Conservation (phyloP, 371 early-diverging fungal species). For the Actinomucor elegans region DNA sequence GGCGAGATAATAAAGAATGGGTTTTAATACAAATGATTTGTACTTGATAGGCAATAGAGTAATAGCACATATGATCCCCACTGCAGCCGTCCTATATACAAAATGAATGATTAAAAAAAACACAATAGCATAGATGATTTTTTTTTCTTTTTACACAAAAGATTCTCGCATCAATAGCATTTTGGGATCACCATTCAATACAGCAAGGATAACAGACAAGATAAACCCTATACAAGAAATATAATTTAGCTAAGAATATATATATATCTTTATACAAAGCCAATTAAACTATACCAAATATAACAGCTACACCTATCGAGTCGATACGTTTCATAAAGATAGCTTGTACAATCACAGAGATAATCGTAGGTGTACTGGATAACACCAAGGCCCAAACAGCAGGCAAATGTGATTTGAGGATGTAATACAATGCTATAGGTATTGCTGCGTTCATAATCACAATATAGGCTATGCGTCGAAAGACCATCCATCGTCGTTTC, state of each 20-base stretch:
- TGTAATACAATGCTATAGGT: constrained; percentile 38
- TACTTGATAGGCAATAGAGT: constrained; percentile 36
- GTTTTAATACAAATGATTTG: constrained; percentile 37
- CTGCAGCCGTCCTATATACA: constrained; percentile 28
- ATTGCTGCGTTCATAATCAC: constrained; percentile 38
- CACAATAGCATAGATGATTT: background rate
- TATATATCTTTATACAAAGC: no score
- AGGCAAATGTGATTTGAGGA: constrained; percentile 32
- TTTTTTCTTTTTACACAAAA: constrained; percentile 26
- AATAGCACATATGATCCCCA: constrained; percentile 30
- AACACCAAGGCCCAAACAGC: constrained; percentile 44
- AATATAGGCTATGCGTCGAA: constrained; percentile 17
- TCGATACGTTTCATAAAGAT: constrained; percentile 34
- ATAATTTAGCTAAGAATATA: no score
- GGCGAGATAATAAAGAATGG: constrained; percentile 39
- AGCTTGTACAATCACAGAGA: constrained; percentile 38
- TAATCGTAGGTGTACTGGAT: constrained; percentile 39
- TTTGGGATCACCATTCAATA: constrained; percentile 45
- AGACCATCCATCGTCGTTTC: constrained; percentile 13
- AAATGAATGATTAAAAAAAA: background rate
- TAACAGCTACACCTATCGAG: constrained; percentile 37
- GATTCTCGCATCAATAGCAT: constrained; percentile 51
- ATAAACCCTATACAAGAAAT: constrained; percentile 32
- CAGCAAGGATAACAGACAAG: constrained; percentile 45
- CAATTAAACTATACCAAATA: constrained; percentile 28